Conservation (phyloP, 257 asterid genomes). For the Solanum chiquidenum region DNA sequence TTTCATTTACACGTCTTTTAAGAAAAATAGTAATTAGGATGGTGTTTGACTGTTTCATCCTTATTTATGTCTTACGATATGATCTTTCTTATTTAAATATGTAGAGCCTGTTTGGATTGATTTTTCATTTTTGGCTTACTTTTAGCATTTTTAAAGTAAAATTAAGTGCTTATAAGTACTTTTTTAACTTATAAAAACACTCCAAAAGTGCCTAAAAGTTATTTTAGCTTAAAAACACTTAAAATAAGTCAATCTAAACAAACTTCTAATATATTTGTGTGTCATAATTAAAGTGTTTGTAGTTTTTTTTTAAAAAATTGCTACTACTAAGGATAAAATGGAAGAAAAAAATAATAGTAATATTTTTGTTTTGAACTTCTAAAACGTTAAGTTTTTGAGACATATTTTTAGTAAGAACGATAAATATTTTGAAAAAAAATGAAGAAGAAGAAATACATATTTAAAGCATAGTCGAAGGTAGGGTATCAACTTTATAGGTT, state of each 20-base stretch:
- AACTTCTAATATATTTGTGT: rapidly evolving
- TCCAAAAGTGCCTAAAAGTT: background rate
- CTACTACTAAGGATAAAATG: too few species aligned
- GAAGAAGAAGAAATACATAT: too few species aligned
- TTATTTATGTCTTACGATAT: too few species aligned
- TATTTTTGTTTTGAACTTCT: too few species aligned
- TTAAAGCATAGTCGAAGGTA: background rate
- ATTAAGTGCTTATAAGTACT: background rate
- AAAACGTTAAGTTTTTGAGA: too few species aligned
- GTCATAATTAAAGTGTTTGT: background rate
- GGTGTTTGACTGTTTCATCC: background rate
- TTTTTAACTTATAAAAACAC: background rate
- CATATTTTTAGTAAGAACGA: too few species aligned
- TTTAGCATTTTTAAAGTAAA: background rate
- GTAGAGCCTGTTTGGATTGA: background rate
- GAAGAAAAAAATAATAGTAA: too few species aligned
- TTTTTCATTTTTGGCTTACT: too few species aligned
- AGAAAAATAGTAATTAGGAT: background rate
- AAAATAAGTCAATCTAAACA: too few species aligned
- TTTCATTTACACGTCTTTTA: background rate
- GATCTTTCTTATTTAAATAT: background rate
- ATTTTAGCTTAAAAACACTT: too few species aligned
- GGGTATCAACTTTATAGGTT: background rate
- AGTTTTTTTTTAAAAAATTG: background rate
- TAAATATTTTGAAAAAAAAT: too few species aligned